Base-by-base conservation (phyloP, 371 early-diverging fungal genomes). In the Rhizopus stolonifer region DNA sequence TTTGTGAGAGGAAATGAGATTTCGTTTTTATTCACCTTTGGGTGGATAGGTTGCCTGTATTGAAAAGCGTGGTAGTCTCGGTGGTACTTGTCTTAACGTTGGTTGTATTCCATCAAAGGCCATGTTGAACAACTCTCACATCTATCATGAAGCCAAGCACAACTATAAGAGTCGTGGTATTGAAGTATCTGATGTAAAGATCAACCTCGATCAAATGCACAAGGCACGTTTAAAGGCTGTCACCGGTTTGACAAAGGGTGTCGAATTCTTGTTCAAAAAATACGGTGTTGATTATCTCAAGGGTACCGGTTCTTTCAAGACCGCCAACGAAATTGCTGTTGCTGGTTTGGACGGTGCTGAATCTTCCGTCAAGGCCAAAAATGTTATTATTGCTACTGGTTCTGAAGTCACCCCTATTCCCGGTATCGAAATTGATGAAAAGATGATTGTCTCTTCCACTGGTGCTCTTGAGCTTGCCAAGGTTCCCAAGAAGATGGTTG, bases 91-190 rank as follows among this genome's bases (percentile, higher is more conserved):
- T 79, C 77, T 98, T 63, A 98, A 98, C 72, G 96, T 98, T 39
- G 99, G 99, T 40, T 98, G 98, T 82, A 98, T 98, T 76, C 99
- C 99, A 29, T 97, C 98, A 57, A 98, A 98, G 81, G 90, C 98
- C 54, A 87, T 98, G 71, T 86, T 98, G 69, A 85, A 98, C 88
- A 96, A 97, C 86, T 93, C 98, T 31, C 98, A 98, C 83, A 81
- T 96, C 47, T 95, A 88, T 72, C 97, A 98, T 70, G 81, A 88
- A 72, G 90, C 97, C 45, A 73, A 90, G 65, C 96, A 98, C 69
- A 91, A 90, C 34, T 86, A 96, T 59, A 86, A 85, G 69, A 81
- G 83, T 66, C 92, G 98, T 65, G 98, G 98, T 64, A 96, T 98
- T 55, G 93, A 95, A 59, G 93, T 92, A 23, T 66, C 77, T 25